Percentiles rank a stretch among this genome's conserved stretches.
phyloP scores from a whole-genome alignment of 345 rosid species.

The Luvunga scandens region DNA sequence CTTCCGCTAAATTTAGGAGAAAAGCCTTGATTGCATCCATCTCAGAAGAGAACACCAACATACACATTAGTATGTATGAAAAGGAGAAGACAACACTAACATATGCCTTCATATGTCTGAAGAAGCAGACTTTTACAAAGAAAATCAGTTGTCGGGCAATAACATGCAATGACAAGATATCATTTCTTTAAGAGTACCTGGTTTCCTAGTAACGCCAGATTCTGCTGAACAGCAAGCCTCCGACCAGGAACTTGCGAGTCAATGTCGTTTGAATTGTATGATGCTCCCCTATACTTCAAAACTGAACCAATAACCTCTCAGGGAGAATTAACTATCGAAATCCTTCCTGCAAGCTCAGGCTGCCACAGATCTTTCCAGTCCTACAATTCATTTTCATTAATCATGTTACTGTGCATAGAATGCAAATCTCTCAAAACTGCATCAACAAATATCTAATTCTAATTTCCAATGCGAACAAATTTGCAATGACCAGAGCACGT shows the following conservation, averaged over 20 bases:
- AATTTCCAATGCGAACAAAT: not conserved
- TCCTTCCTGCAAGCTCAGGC: constrained; percentile 82
- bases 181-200: constrained; percentile 49
- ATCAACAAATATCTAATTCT: not conserved
- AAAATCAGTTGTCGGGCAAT: not conserved
- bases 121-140: not conserved
- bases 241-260: constrained; percentile 74
- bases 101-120: not conserved
- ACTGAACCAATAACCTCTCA: constrained; percentile 83
- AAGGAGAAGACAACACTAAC: too few species aligned
- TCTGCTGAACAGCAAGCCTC: constrained; percentile 56
- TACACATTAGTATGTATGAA: too few species aligned
- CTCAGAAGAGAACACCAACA: too few species aligned
- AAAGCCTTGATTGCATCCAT: not conserved
- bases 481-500: not conserved
- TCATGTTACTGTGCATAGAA: not conserved
- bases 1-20: too few species aligned
- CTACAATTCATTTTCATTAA: constrained; percentile 36
- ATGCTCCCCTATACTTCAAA: constrained; percentile 87
- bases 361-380: constrained; percentile 94
- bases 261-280: constrained; percentile 68
- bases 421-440: not conserved
- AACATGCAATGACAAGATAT: not conserved
- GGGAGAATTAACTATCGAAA: constrained; percentile 86
- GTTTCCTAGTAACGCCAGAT: constrained; percentile 56